phyloP scores from a whole-genome alignment of 139 green algal genomes.

The Zygnema cylindricum region DNA sequence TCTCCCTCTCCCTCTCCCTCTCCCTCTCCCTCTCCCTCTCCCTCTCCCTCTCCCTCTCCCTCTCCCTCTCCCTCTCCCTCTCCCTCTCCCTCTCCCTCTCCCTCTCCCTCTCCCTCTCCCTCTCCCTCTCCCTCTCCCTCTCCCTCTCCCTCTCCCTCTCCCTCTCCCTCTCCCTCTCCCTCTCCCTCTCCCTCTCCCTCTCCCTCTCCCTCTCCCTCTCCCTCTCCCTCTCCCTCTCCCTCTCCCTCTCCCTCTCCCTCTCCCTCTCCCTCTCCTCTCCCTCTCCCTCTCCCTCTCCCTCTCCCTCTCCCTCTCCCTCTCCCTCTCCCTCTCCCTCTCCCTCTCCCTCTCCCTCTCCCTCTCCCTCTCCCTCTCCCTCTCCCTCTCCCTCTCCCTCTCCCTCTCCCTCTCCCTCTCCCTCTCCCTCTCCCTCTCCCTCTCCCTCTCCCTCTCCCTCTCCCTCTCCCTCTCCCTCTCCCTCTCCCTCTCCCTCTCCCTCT shows the following conservation, averaged over 20 bases:
- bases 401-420: not conserved
- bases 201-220: not conserved
- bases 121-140: not conserved
- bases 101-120: not conserved
- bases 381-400: not conserved
- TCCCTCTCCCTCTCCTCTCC: not conserved
- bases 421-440: not conserved
- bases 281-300: not conserved
- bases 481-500: not conserved
- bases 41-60: not conserved
- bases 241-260: not conserved
- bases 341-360: not conserved
- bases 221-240: not conserved
- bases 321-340: not conserved
- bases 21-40: not conserved
- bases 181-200: not conserved
- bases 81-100: not conserved
- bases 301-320: not conserved
- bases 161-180: not conserved
- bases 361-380: not conserved
- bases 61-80: not conserved
- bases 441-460: not conserved
- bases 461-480: conserved; percentile 4
- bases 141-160: not conserved
- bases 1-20: not conserved